phyloP scores from a whole-genome alignment of 176 grass and related monocot genomes.

The Carex parvula region DNA sequence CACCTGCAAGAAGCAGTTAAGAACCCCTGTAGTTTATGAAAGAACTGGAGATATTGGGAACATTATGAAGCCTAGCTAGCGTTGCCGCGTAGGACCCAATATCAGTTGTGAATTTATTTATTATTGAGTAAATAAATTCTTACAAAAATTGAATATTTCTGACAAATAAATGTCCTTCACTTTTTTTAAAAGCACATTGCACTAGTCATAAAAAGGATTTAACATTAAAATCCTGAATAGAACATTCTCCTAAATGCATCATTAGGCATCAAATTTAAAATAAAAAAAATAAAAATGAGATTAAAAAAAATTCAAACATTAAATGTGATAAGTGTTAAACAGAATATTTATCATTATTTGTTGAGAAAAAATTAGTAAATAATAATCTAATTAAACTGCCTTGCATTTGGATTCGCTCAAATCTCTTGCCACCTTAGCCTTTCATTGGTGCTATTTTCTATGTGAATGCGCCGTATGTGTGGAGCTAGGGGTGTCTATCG shows the following conservation, averaged over 20 bases:
- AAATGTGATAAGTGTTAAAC: neutral
- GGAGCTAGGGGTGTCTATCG: too few species aligned
- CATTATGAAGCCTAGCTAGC: neutral
- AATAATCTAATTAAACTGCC: neutral
- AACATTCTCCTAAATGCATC: too few species aligned
- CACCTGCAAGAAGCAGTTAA: too few species aligned
- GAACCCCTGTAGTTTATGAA: too few species aligned
- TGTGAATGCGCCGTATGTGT: neutral
- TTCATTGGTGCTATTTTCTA: neutral
- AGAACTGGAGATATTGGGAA: neutral
- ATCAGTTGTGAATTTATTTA: neutral
- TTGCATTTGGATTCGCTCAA: neutral
- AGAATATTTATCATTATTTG: neutral
- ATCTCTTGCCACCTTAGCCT: constrained; percentile 1
- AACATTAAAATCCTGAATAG: too few species aligned
- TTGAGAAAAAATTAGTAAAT: neutral
- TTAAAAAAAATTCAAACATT: neutral
- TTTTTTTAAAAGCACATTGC: too few species aligned
- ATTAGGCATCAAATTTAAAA: too few species aligned
- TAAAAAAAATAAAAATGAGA: too few species aligned
- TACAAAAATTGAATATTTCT: neutral
- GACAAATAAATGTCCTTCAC: neutral
- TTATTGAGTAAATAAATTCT: neutral
- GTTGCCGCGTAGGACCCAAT: neutral
- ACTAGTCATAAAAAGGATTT: too few species aligned